Conservation (phyloP, 73 alveolate species). For the Paramecium tetraurelia region DNA sequence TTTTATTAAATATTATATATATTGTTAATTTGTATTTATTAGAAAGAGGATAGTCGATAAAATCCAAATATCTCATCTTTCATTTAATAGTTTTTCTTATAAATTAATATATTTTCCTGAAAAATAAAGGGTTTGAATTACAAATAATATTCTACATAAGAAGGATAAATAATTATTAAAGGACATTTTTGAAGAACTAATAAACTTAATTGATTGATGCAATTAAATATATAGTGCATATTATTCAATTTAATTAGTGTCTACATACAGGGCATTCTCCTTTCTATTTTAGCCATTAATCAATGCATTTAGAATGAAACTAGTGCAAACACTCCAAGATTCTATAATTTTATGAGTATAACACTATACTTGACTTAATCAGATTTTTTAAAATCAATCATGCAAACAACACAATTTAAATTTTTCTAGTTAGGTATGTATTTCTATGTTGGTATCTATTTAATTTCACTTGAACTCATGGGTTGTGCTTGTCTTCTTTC, state of each 20-base stretch:
- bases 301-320: constrained; percentile 14
- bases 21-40: too few species aligned
- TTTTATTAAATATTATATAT: too few species aligned
- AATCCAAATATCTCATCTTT: too few species aligned
- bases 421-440: not conserved
- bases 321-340: not conserved
- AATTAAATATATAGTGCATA: not conserved
- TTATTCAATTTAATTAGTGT: not conserved
- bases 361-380: not conserved
- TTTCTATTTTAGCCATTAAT: constrained; percentile 1
- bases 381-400: constrained; percentile 5
- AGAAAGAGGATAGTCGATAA: too few species aligned
- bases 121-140: too few species aligned
- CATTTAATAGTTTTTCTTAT: too few species aligned
- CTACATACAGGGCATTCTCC: constrained; percentile 18
- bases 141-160: too few species aligned
- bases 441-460: not conserved
- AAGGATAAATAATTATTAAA: not conserved
- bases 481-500: not conserved
- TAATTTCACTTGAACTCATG: not conserved
- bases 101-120: too few species aligned
- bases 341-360: not conserved
- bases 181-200: not conserved
- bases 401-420: not conserved
- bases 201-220: not conserved